phyloP scores from a whole-genome alignment of 1,284 basidiomycete genomes.

The Cutaneotrichosporon spelunceum region DNA sequence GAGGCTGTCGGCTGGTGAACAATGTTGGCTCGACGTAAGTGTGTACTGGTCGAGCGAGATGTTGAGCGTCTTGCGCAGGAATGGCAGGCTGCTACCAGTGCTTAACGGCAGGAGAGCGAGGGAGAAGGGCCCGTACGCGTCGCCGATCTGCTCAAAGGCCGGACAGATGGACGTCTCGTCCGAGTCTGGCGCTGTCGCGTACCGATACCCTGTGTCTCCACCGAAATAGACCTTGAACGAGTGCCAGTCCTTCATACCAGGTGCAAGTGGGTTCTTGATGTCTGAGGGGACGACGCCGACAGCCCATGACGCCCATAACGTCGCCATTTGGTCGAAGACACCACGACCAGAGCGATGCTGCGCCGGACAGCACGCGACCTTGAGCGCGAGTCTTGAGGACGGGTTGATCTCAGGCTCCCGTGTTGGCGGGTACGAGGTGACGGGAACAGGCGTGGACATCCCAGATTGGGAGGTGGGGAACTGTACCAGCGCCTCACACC shows the following conservation, averaged over 20 bases:
- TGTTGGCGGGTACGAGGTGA: conserved; percentile 1
- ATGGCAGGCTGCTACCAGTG: conserved; percentile 49
- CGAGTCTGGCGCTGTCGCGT: conserved; percentile 44
- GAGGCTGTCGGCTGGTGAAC: conserved; percentile 48
- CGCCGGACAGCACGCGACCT: conserved; percentile 48
- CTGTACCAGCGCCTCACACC: conserved; percentile 43
- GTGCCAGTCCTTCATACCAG: conserved; percentile 34
- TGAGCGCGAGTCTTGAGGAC: conserved; percentile 32
- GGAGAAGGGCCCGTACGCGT: conserved; percentile 43
- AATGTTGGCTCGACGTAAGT: conserved; percentile 49
- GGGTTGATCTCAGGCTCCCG: conserved; percentile 13
- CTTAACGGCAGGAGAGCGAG: conserved; percentile 47
- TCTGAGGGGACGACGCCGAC: conserved; percentile 39
- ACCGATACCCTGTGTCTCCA: conserved; percentile 51
- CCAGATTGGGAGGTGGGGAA: conserved; percentile 20
- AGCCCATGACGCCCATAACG: conserved; percentile 50
- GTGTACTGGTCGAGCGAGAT: conserved; percentile 51
- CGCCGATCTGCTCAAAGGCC: conserved; percentile 48
- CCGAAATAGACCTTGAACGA: conserved; percentile 50
- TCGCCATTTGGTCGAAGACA: conserved; percentile 49
- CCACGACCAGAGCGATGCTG: conserved; percentile 51
- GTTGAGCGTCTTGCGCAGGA: conserved; percentile 46
- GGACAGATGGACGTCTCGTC: conserved; percentile 46
- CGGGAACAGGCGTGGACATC: not conserved
- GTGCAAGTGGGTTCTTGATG: conserved; percentile 17